A percentile compares a stretch with the other conserved stretches of the same genome.
phyloP scores from a whole-genome alignment of 163 green algal genomes.

The Chlorella variabilis region DNA sequence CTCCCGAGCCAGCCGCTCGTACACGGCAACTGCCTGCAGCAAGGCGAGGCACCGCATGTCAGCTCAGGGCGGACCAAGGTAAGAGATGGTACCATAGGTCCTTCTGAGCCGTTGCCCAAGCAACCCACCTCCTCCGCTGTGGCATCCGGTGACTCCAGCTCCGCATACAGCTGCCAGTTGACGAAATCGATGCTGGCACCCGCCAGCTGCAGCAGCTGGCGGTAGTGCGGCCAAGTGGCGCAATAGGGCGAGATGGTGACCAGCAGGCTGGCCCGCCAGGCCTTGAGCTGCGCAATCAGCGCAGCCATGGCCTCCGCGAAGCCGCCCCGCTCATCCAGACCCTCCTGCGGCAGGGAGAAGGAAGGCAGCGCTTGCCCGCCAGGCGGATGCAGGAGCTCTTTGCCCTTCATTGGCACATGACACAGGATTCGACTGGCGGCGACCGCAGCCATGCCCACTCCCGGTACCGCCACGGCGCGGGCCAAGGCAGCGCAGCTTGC shows the following conservation, averaged over 20 bases:
- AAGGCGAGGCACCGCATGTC: background rate
- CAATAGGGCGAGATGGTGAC: slow-evolving; percentile 4
- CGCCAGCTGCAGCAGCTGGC: slow-evolving; percentile 25
- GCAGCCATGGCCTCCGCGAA: slow-evolving; percentile 10
- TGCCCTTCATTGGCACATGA: no score
- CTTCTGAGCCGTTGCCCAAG: background rate
- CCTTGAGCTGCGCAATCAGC: slow-evolving; percentile 16
- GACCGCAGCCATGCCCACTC: no score
- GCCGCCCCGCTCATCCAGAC: background rate
- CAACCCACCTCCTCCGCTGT: slow-evolving; percentile 8
- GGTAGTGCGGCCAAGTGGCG: slow-evolving; percentile 3
- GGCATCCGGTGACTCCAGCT: slow-evolving; percentile 24
- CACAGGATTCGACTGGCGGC: no score
- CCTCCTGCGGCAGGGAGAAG: slow-evolving; percentile 1
- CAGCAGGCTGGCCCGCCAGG: slow-evolving; percentile 17
- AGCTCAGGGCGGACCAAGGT: background rate
- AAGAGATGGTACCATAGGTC: no score
- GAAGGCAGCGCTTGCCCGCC: background rate
- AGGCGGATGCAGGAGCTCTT: no score
- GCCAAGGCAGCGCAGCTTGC: background rate
- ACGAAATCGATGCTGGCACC: slow-evolving; percentile 6
- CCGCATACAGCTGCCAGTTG: slow-evolving; percentile 31
- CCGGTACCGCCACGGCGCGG: no score
- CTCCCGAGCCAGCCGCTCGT: slow-evolving; percentile 12
- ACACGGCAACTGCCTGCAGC: slow-evolving; percentile 16